phyloP scores from a whole-genome alignment of 805 yeast species.

The Schwanniomyces yamadae region DNA sequence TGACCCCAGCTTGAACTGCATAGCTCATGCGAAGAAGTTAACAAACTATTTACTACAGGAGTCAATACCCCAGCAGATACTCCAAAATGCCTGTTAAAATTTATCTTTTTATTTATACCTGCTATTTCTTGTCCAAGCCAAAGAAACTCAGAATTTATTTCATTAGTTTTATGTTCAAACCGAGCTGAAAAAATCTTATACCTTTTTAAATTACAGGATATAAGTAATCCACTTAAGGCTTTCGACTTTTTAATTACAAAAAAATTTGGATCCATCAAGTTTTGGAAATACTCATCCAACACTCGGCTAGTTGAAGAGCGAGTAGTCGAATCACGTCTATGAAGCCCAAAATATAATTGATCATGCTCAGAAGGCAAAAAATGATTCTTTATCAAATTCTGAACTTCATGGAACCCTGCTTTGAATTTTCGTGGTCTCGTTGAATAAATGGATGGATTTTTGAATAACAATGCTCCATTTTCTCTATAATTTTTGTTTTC shows the following conservation, averaged over 20 bases:
- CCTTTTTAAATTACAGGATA: conserved; percentile 24
- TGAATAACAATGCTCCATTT: conserved; percentile 28
- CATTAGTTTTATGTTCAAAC: conserved; percentile 12
- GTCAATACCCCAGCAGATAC: conserved; percentile 32
- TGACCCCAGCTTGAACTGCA: conserved; percentile 42
- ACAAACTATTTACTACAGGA: conserved; percentile 20
- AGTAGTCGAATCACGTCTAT: conserved; percentile 8
- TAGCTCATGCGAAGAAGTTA: conserved; percentile 26
- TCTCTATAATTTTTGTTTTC: conserved; percentile 16
- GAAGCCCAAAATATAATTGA: conserved; percentile 16
- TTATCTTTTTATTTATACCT: conserved; percentile 17
- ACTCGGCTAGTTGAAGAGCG: conserved; percentile 14
- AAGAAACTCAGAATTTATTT: conserved; percentile 22
- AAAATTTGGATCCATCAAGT: conserved; percentile 27
- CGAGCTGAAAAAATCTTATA: conserved; percentile 20
- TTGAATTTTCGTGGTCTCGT: conserved; percentile 16
- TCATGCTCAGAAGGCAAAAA: conserved; percentile 22
- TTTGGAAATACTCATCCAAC: conserved; percentile 19
- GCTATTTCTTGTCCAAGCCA: conserved; percentile 38
- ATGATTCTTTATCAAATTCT: conserved; percentile 19
- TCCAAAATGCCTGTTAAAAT: conserved; percentile 26
- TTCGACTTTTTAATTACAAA: conserved; percentile 27
- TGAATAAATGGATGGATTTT: conserved; percentile 21
- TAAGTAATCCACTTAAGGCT: conserved; percentile 26
- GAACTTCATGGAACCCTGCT: conserved; percentile 31